These are phyloP conservation scores for Geotrichum macrosporum DNA, from an alignment of 1,139 yeast genomes.

Conservation along the genomic window DNA sequence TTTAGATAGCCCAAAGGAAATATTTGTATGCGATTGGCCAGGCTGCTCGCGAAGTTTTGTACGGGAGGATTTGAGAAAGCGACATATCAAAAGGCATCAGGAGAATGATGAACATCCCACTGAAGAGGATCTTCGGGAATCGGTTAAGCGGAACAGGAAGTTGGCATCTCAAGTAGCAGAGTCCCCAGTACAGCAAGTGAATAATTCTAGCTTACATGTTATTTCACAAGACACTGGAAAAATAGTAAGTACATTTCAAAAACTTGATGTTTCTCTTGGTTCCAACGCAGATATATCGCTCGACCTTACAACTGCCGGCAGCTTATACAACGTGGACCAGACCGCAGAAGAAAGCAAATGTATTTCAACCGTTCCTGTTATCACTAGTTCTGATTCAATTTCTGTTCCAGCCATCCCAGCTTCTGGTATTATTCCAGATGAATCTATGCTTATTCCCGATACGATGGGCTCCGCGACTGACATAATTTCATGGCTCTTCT, in stretches of 20 bases:
- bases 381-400: background rate
- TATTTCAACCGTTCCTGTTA: background rate
- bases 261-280: too few species aligned
- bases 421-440: background rate
- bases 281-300: background rate
- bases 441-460: background rate
- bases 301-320: background rate
- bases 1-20: conserved; percentile 18
- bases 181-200: too few species aligned
- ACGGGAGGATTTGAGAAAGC: conserved; percentile 18
- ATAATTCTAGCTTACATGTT: too few species aligned
- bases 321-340: background rate
- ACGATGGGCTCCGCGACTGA: conserved; percentile 21
- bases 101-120: background rate
- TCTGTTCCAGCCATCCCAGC: background rate
- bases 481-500: conserved; percentile 38
- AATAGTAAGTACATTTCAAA: background rate
- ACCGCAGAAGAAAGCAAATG: too few species aligned
- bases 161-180: background rate
- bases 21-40: conserved; percentile 18
- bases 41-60: conserved; percentile 20
- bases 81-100: conserved; percentile 20
- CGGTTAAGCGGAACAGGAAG: background rate
- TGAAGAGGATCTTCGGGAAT: background rate
- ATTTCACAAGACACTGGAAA: too few species aligned